A percentile compares a stretch with the other conserved stretches of the same genome.
Conservation (phyloP, 2,329 filamentous ascomycete species). For the Emmonsiellopsis sp. region DNA sequence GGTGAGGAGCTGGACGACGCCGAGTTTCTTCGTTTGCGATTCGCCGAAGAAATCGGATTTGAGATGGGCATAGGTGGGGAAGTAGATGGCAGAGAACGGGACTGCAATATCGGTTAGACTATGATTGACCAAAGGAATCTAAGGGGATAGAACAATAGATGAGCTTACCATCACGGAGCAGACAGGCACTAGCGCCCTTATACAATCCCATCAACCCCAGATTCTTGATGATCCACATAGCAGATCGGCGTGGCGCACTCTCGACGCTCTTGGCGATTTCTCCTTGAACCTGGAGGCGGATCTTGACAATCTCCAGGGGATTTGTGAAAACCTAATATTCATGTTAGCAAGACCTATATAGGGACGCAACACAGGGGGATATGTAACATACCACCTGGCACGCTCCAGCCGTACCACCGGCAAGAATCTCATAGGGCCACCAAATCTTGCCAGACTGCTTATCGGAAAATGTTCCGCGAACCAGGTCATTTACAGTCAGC, state of each 20-base stretch:
- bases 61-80: constrained; percentile 90
- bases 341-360: background rate
- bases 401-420: constrained; percentile 80
- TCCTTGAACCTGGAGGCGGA: constrained; percentile 92
- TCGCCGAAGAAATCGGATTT: constrained; percentile 94
- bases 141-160: too few species aligned
- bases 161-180: constrained; percentile 64
- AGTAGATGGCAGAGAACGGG: constrained; percentile 97
- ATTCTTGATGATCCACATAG: constrained; percentile 96
- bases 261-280: constrained; percentile 85
- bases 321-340: constrained; percentile 79
- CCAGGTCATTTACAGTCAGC: constrained; percentile 93
- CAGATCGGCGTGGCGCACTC: constrained; percentile 75
- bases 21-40: constrained; percentile 74
- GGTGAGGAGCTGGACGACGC: constrained; percentile 80
- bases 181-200: constrained; percentile 89
- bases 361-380: constrained; percentile 5
- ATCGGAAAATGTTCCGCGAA: constrained; percentile 66
- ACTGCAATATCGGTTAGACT: constrained; percentile 38
- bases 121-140: background rate
- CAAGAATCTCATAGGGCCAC: constrained; percentile 64
- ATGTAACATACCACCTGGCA: constrained; percentile 80
- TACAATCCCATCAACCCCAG: constrained; percentile 89
- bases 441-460: constrained; percentile 65
- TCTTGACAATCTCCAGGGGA: constrained; percentile 98